Evolutionary conservation across 352 stramenopile genomes (phyloP).

Genomic region (Globisporangium spiculum): DNA sequence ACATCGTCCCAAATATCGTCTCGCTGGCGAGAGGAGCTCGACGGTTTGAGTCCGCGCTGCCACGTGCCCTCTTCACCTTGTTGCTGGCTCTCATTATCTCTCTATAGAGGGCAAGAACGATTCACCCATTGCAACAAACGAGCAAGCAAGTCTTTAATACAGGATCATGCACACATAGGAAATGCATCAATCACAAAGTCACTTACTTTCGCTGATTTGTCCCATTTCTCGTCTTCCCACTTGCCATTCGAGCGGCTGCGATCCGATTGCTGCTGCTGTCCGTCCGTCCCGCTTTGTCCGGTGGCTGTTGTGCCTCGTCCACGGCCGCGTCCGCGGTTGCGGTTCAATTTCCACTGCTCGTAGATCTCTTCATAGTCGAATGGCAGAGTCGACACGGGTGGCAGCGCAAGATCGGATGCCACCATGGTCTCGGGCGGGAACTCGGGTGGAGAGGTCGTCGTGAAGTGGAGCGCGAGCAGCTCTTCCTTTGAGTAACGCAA

Average conservation of each 20-base stretch:
- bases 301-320: slow-evolving; percentile 44
- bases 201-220: slow-evolving; percentile 33
- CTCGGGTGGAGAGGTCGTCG: slow-evolving; percentile 40
- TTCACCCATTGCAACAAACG: neutral
- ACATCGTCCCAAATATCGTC: slow-evolving; percentile 85
- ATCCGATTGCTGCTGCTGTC: slow-evolving; percentile 32
- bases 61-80: slow-evolving; percentile 49
- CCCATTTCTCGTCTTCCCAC: slow-evolving; percentile 43
- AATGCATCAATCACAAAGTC: neutral
- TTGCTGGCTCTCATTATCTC: slow-evolving; percentile 22
- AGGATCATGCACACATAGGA: neutral
- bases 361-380: slow-evolving; percentile 89
- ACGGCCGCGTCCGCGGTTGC: slow-evolving; percentile 71
- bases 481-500: slow-evolving; percentile 82
- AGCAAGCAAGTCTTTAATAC: neutral
- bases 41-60: slow-evolving; percentile 50
- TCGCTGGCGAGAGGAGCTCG: slow-evolving; percentile 22
- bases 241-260: slow-evolving; percentile 47
- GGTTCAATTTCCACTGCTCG: slow-evolving; percentile 83
- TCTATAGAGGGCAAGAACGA: slow-evolving; percentile 10
- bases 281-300: slow-evolving; percentile 6
- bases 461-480: slow-evolving; percentile 66
- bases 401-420: slow-evolving; percentile 58
- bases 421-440: slow-evolving; percentile 68
- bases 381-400: slow-evolving; percentile 65